Percentiles rank a stretch among this genome's conserved stretches.
These are phyloP conservation scores for Thalassiosira allenii DNA, from an alignment of 352 stramenopile species.

Conservation along the genomic window DNA sequence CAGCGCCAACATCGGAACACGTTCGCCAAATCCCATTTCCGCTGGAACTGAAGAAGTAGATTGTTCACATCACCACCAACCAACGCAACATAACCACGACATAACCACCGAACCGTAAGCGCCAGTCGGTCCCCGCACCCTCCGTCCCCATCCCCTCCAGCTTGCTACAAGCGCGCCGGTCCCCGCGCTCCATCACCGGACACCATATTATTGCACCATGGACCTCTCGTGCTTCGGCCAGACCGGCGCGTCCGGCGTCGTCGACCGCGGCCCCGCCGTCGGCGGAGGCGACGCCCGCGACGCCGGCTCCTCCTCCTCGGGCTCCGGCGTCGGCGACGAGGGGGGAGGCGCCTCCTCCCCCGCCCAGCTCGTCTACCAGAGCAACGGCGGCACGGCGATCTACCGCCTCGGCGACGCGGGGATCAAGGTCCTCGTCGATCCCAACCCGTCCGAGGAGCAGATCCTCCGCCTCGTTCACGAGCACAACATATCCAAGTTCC, in stretches of 20 bases:
- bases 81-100: too few species aligned
- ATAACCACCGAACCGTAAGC: too few species aligned
- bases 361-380: not conserved
- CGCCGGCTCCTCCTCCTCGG: not conserved
- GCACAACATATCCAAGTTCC: constrained; percentile 11
- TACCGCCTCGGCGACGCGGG: constrained; percentile 10
- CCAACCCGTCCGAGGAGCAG: constrained; percentile 15
- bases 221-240: too few species aligned
- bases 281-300: not conserved
- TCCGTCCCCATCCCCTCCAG: too few species aligned
- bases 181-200: too few species aligned
- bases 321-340: not conserved
- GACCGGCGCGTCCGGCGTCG: not conserved
- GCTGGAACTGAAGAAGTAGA: too few species aligned
- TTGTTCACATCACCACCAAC: too few species aligned
- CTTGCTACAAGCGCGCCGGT: too few species aligned
- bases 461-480: constrained; percentile 17
- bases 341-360: constrained; percentile 3
- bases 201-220: too few species aligned
- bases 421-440: constrained; percentile 17
- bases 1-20: too few species aligned
- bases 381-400: not conserved
- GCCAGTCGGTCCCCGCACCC: too few species aligned
- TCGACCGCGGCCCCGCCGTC: not conserved
- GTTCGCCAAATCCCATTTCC: too few species aligned